Evolutionary conservation across 139 green algal genomes (phyloP).

Genomic region (Trebouxia sp.): DNA sequence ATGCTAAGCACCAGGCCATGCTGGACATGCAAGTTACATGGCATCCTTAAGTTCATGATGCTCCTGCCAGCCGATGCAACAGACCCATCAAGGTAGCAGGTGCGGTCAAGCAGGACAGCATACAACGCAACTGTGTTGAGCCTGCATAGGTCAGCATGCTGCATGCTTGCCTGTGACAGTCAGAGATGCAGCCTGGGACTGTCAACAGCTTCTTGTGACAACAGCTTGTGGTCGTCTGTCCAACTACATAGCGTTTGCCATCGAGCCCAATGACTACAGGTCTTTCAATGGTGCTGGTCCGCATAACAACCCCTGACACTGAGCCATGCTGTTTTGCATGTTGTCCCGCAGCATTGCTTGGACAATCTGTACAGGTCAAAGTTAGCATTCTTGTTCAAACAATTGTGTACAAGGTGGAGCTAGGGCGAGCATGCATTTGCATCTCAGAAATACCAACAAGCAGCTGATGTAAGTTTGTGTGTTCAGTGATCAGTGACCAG

Average conservation of each 20-base stretch:
- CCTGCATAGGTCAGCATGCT: not conserved
- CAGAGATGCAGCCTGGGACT: conserved; percentile 1
- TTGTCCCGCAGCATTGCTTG: too few relatives aligned
- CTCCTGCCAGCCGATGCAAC: not conserved
- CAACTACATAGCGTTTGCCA: not conserved
- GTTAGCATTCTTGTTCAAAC: too few relatives aligned
- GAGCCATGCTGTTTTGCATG: too few relatives aligned
- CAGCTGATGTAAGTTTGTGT: not conserved
- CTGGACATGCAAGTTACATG: not conserved
- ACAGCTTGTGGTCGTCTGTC: not conserved
- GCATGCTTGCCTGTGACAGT: conserved; percentile 6
- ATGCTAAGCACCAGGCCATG: not conserved
- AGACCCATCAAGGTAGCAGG: not conserved
- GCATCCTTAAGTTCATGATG: not conserved
- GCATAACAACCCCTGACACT: not conserved
- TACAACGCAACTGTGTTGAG: not conserved
- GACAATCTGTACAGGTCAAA: too few relatives aligned
- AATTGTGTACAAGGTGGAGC: too few relatives aligned
- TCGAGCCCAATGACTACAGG: not conserved
- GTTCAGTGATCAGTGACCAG: too few relatives aligned
- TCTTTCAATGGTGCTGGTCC: not conserved
- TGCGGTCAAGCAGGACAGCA: too few relatives aligned
- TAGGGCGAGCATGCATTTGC: too few relatives aligned
- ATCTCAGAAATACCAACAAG: not conserved
- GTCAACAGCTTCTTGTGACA: conserved; percentile 3